These are phyloP conservation scores for Immersiella caudata DNA, from an alignment of 495 filamentous ascomycete genomes.

Conservation along the genomic window DNA sequence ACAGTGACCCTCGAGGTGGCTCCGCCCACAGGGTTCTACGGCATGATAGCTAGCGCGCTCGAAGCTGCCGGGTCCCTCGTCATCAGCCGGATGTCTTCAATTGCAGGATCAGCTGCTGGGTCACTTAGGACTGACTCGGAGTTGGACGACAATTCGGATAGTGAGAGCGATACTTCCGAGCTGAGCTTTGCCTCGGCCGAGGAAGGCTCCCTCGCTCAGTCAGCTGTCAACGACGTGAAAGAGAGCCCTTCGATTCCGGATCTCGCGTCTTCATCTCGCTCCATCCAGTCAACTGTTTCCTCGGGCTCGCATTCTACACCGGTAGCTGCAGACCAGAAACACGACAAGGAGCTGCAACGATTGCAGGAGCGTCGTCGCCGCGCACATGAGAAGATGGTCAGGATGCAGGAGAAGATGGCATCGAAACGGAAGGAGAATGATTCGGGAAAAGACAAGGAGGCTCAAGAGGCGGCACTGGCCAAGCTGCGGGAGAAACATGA, in stretches of 20 bases:
- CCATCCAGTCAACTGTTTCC: conserved; percentile 31
- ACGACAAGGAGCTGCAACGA: conserved; percentile 76
- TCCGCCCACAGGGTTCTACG: conserved; percentile 53
- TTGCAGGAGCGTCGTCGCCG: conserved; percentile 70
- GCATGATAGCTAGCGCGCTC: conserved; percentile 52
- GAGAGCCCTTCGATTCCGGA: conserved; percentile 28
- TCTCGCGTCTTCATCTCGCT: conserved; percentile 35
- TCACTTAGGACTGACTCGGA: conserved; percentile 39
- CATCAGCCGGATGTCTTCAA: conserved; percentile 39
- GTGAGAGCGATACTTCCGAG: conserved; percentile 33
- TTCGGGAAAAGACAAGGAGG: conserved; percentile 41
- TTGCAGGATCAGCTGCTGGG: conserved; percentile 33
- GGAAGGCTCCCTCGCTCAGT: conserved; percentile 28
- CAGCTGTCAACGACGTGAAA: conserved; percentile 32
- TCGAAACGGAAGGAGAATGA: conserved; percentile 44
- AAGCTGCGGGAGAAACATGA: conserved; percentile 64
- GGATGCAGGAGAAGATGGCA: conserved; percentile 51
- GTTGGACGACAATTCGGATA: conserved; percentile 12
- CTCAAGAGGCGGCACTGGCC: conserved; percentile 40
- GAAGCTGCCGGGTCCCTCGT: conserved; percentile 48
- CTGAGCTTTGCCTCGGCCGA: conserved; percentile 48
- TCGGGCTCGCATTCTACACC: conserved; percentile 12
- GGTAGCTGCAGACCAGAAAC: conserved; percentile 38
- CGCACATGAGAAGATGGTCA: conserved; percentile 67
- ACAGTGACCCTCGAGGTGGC: neutral